Conservation (phyloP, 495 filamentous ascomycete species). For the Margaritispora aquatica region DNA sequence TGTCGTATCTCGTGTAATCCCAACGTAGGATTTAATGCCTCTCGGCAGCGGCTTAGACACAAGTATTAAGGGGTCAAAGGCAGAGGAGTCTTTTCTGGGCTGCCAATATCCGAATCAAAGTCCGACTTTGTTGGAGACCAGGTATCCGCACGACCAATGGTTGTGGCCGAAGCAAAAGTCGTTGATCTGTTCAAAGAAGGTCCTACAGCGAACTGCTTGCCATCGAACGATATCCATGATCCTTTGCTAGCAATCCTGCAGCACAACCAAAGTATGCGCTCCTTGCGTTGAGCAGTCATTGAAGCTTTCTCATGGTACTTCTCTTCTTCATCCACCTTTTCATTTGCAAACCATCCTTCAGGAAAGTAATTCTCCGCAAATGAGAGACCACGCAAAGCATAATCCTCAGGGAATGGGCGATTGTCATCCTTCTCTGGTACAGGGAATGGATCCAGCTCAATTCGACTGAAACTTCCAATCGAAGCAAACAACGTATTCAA, state of each 20-base stretch:
- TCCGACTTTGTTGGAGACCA: neutral
- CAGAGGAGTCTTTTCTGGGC: neutral
- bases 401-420: slow-evolving; percentile 81
- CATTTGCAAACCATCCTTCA: slow-evolving; percentile 58
- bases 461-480: slow-evolving; percentile 13
- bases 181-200: neutral
- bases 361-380: slow-evolving; percentile 70
- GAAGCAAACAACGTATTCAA: slow-evolving; percentile 29
- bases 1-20: no score
- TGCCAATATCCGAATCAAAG: slow-evolving; percentile 2
- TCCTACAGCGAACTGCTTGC: neutral
- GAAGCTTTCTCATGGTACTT: slow-evolving; percentile 63
- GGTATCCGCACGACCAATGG: no score
- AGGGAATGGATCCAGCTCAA: slow-evolving; percentile 42
- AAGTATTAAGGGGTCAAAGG: no score
- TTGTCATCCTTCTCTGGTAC: slow-evolving; percentile 48
- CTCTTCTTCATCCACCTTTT: slow-evolving; percentile 70
- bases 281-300: slow-evolving; percentile 56
- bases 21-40: no score
- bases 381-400: slow-evolving; percentile 65
- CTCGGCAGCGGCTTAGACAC: no score
- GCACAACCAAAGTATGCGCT: slow-evolving; percentile 72
- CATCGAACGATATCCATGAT: slow-evolving; percentile 9
- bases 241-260: slow-evolving; percentile 34
- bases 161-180: slow-evolving; percentile 10